These are phyloP conservation scores for Tricholoma terreum DNA, from an alignment of 768 basidiomycete genomes.

Conservation along the genomic window DNA sequence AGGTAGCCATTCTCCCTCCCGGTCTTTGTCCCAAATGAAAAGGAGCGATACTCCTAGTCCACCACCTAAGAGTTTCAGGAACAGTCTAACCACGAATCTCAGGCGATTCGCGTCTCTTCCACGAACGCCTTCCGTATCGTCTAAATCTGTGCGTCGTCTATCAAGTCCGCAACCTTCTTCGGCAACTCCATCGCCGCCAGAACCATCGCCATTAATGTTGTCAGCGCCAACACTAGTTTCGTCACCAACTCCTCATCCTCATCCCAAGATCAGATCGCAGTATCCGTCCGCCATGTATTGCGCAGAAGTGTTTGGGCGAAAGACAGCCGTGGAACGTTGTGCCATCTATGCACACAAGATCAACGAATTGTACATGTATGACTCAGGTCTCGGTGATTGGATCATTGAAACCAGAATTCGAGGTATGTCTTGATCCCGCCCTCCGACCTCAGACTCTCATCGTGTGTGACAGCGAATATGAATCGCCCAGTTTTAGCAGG, in stretches of 20 bases:
- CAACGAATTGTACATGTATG: slow-evolving; percentile 71
- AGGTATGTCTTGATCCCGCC: slow-evolving; percentile 40
- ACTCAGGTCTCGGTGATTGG: slow-evolving; percentile 82
- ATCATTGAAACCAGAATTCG: slow-evolving; percentile 50
- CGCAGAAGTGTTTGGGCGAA: slow-evolving; percentile 56
- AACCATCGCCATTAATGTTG: not conserved
- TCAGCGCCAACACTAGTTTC: not conserved
- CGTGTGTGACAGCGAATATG: slow-evolving; percentile 22
- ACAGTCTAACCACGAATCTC: slow-evolving; percentile 43
- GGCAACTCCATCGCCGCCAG: slow-evolving; percentile 35
- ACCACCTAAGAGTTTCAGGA: slow-evolving; percentile 48
- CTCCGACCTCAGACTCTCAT: slow-evolving; percentile 2
- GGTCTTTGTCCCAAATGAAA: slow-evolving; percentile 17
- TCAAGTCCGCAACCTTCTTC: slow-evolving; percentile 35
- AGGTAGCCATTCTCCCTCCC: slow-evolving; percentile 10
- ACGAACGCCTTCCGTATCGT: slow-evolving; percentile 57
- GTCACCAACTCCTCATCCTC: slow-evolving; percentile 15
- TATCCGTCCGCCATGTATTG: slow-evolving; percentile 71
- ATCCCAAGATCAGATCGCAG: slow-evolving; percentile 29
- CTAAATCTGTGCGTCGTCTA: slow-evolving; percentile 20
- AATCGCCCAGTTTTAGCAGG: slow-evolving; percentile 34
- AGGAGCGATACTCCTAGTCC: slow-evolving; percentile 36
- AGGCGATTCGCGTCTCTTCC: slow-evolving; percentile 60
- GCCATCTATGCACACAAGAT: slow-evolving; percentile 77
- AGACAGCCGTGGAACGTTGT: slow-evolving; percentile 64